A percentile compares a stretch with the other conserved stretches of the same genome.
phyloP scores from a whole-genome alignment of 306 rosid species.

The Dalbergia oliveri region DNA sequence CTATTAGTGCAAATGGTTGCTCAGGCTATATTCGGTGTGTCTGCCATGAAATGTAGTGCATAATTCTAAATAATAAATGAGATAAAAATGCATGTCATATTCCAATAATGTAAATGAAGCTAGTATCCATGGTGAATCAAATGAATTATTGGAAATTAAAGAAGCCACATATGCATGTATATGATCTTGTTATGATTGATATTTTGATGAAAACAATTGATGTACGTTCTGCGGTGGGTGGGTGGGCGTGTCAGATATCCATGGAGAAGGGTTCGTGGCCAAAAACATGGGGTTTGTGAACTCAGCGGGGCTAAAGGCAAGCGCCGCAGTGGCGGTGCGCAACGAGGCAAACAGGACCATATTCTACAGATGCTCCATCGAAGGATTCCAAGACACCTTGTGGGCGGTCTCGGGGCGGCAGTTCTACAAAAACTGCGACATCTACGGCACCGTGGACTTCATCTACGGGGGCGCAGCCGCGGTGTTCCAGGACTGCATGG shows the following conservation, averaged over 20 bases:
- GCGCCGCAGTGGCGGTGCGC: slow-evolving; percentile 50
- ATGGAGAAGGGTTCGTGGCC: slow-evolving; percentile 51
- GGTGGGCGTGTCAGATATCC: slow-evolving; percentile 19
- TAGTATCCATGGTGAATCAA: too few relatives aligned
- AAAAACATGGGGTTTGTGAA: slow-evolving; percentile 45
- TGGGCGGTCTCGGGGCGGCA: slow-evolving; percentile 55
- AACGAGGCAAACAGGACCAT: slow-evolving; percentile 50
- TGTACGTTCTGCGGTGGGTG: too few relatives aligned
- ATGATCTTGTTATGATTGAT: too few relatives aligned
- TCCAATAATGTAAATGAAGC: too few relatives aligned
- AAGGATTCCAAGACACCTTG: slow-evolving; percentile 51
- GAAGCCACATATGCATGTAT: too few relatives aligned
- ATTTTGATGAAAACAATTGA: too few relatives aligned
- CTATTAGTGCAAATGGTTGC: too few relatives aligned
- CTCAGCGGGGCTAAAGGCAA: slow-evolving; percentile 40
- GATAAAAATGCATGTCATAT: too few relatives aligned
- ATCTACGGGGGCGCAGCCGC: slow-evolving; percentile 54
- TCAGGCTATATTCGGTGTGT: too few relatives aligned
- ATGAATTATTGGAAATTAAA: too few relatives aligned
- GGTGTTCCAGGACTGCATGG: slow-evolving; percentile 49
- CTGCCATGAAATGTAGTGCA: too few relatives aligned
- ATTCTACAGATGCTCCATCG: slow-evolving; percentile 47
- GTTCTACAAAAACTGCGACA: slow-evolving; percentile 50
- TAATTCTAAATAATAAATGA: too few relatives aligned
- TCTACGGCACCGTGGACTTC: slow-evolving; percentile 56